Evolutionary conservation across 495 filamentous ascomycete species (phyloP).

Genomic region (Penicillium cataractarum): DNA sequence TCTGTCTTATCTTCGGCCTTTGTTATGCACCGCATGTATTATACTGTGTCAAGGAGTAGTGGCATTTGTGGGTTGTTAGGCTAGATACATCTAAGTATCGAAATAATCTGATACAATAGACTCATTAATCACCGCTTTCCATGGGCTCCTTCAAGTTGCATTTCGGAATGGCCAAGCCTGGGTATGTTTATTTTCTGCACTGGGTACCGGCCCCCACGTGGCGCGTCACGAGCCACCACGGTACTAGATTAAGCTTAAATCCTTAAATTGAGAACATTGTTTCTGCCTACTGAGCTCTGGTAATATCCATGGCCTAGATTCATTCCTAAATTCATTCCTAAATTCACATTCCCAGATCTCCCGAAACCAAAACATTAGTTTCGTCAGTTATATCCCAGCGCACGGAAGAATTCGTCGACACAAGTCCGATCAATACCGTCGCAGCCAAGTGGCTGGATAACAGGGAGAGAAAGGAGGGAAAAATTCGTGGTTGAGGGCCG

Average conservation of each 20-base stretch:
- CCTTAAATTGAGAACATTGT: background rate
- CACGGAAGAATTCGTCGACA: background rate
- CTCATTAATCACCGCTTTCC: too few species aligned
- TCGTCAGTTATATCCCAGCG: too few species aligned
- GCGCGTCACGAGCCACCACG: background rate
- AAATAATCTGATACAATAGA: too few species aligned
- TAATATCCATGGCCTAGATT: background rate
- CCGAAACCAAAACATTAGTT: background rate
- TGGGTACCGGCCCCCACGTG: background rate
- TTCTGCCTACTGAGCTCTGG: background rate
- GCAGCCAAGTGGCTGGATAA: background rate
- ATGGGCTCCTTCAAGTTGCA: too few species aligned
- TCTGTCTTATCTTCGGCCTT: background rate
- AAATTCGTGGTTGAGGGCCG: too few species aligned
- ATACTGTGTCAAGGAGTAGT: background rate
- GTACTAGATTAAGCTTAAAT: conserved; percentile 1
- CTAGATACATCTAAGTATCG: background rate
- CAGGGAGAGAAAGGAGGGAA: too few species aligned
- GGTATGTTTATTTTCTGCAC: background rate
- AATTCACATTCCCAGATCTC: background rate
- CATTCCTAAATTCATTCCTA: background rate
- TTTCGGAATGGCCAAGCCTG: too few species aligned
- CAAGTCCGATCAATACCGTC: background rate
- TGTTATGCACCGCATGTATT: background rate
- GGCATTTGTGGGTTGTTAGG: background rate